phyloP scores from a whole-genome alignment of 306 rosid genomes.

The Fagus crenata region DNA sequence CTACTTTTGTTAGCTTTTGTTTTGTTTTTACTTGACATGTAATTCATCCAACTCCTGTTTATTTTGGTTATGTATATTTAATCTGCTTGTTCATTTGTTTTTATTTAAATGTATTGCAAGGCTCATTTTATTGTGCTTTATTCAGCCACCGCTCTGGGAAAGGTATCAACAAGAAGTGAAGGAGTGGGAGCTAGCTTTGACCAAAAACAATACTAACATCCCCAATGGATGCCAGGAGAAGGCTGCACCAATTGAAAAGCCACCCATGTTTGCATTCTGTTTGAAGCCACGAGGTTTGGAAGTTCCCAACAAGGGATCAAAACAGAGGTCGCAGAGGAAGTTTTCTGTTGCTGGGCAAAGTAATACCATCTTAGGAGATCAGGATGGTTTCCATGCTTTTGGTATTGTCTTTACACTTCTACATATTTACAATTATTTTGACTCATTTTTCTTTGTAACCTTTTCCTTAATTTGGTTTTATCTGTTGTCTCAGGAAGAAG shows the following conservation, averaged over 20 bases:
- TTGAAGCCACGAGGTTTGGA: slow-evolving; percentile 92
- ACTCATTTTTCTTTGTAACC: not conserved
- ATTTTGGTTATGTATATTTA: slow-evolving; percentile 12
- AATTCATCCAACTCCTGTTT: not conserved
- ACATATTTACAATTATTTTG: slow-evolving; percentile 4
- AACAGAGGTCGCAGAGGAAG: slow-evolving; percentile 79
- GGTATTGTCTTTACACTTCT: slow-evolving; percentile 45
- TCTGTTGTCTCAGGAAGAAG: slow-evolving; percentile 71
- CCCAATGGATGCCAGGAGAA: slow-evolving; percentile 53
- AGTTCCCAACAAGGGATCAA: slow-evolving; percentile 72
- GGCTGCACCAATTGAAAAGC: slow-evolving; percentile 68
- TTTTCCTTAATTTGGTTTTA: slow-evolving; percentile 29
- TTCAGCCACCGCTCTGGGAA: slow-evolving; percentile 90
- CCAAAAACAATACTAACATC: slow-evolving; percentile 41
- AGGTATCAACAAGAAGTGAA: slow-evolving; percentile 63
- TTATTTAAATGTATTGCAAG: slow-evolving; percentile 11
- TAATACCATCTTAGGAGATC: slow-evolving; percentile 50
- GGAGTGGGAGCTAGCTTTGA: slow-evolving; percentile 76
- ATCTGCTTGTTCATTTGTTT: not conserved
- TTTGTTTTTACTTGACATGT: not conserved
- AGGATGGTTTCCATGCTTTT: slow-evolving; percentile 58
- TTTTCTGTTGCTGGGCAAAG: slow-evolving; percentile 63
- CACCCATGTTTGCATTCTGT: slow-evolving; percentile 92
- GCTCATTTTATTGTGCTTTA: slow-evolving; percentile 11
- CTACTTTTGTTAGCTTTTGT: not conserved